Conservation (phyloP, 495 filamentous ascomycete species). For the Margaritispora aquatica region DNA sequence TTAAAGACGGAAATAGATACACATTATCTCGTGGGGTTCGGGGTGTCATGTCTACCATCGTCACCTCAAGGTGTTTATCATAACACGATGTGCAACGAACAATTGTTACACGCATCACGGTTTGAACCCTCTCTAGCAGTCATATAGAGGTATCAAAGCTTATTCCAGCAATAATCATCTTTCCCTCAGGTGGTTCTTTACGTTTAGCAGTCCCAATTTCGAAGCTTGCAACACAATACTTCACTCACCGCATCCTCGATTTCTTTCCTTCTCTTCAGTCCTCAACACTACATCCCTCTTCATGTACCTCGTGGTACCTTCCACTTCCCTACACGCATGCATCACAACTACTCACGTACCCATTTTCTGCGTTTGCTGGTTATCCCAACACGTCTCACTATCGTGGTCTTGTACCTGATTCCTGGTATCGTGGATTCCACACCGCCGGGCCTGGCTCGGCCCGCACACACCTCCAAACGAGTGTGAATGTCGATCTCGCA, state of each 20-base stretch:
- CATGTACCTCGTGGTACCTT: not conserved
- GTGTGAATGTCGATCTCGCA: not conserved
- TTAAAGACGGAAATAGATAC: no score
- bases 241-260: not conserved
- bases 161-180: not conserved
- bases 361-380: no score
- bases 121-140: not conserved
- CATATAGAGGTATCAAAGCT: no score
- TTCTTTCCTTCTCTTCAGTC: not conserved
- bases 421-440: not conserved
- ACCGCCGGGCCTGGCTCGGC: not conserved
- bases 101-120: not conserved
- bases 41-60: no score
- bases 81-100: no score
- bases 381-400: not conserved
- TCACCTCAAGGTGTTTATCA: no score
- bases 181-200: not conserved
- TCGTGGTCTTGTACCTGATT: not conserved
- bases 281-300: not conserved
- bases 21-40: no score
- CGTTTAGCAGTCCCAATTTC: no score
- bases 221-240: not conserved
- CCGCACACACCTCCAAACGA: not conserved
- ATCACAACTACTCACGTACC: no score
- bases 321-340: no score